Base-by-base conservation (phyloP, 164 flowering plant species). In the Stephania yunnanensis region DNA sequence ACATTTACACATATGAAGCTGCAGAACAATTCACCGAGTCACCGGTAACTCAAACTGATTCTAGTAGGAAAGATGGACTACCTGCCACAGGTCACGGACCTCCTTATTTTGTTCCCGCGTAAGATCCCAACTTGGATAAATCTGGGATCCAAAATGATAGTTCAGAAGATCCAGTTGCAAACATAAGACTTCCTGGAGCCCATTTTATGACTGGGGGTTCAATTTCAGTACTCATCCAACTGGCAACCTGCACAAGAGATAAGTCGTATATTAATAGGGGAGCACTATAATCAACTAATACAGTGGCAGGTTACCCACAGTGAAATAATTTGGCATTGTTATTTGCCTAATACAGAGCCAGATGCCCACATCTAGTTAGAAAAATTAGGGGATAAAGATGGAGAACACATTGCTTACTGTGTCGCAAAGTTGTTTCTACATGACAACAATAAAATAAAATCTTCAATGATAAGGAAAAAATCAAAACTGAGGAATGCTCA, bases 151-250 rank as follows among this genome's bases (percentile, higher is more conserved):
- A 92, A 80, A 92, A 91, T 73, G 98, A 92, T 53, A 93, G 79
- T 79, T 94, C 99, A 36, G 98, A 88, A 53, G 99, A 96, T 30
- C 99, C 99, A 12, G 99, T 96, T 22, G 83, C 97, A 84, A 96
- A 96, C 95, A 91, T 89, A 20, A 91, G 94, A 81, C 85, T 88
- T 82, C 98, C 99, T 36, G 98, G 95, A 52, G 97, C 94, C 99
- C 97, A 96, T 81, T 90, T 96, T 36, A 96, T 87, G 42, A 94
- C 95, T 36, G 97, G 97, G 77, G 99, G 97, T 75, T 92, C 99
- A 50, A 75, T 80, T 77, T 92, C 93, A 48, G 90, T 82, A 75
- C 95, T 89, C 86, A 89, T 78, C 99, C 99, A 96, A 80, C 93
- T 90, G 52, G 94, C 86, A 78, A 92, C 97, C 99, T 95, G 84